These are phyloP conservation scores for Vicia villosa DNA, from an alignment of 306 rosid genomes.

Conservation along the genomic window DNA sequence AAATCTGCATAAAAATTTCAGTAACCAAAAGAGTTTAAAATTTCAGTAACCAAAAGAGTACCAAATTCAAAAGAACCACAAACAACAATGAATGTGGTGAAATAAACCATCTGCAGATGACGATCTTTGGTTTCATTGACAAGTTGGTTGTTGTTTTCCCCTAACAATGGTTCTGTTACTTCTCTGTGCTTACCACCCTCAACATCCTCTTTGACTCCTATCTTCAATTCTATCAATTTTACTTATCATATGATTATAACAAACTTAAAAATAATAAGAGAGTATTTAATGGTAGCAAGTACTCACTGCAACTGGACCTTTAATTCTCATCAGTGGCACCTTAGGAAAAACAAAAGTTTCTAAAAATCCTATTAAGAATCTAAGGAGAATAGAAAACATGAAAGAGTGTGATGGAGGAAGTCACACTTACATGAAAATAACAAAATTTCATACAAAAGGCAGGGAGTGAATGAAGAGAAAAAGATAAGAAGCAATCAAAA, in stretches of 20 bases:
- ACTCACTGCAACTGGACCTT: conserved; percentile 98
- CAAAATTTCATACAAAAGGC: too few relatives aligned
- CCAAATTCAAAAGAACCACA: conserved; percentile 90
- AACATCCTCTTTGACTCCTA: conserved; percentile 58
- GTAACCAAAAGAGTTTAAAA: too few relatives aligned
- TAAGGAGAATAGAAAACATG: too few relatives aligned
- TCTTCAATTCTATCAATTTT: conserved; percentile 30
- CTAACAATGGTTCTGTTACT: conserved; percentile 49
- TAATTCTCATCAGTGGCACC: conserved; percentile 84
- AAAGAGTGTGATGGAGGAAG: too few relatives aligned
- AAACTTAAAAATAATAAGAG: too few relatives aligned
- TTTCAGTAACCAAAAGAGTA: too few relatives aligned
- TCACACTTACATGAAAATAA: too few relatives aligned
- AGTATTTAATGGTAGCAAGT: conserved; percentile 12
- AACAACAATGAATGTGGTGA: conserved; percentile 72
- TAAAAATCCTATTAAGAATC: too few relatives aligned
- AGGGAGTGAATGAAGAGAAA: too few relatives aligned
- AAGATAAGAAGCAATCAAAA: too few relatives aligned
- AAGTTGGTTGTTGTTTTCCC: background rate
- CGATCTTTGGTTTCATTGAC: conserved; percentile 37
- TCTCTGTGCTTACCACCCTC: conserved; percentile 44
- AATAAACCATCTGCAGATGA: conserved; percentile 71
- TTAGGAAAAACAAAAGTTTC: conserved; percentile 95
- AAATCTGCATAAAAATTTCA: conserved; percentile 43
- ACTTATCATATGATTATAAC: too few relatives aligned